These are phyloP conservation scores for Trifolium fragiferum DNA, from an alignment of 306 rosid genomes.

Conservation along the genomic window DNA sequence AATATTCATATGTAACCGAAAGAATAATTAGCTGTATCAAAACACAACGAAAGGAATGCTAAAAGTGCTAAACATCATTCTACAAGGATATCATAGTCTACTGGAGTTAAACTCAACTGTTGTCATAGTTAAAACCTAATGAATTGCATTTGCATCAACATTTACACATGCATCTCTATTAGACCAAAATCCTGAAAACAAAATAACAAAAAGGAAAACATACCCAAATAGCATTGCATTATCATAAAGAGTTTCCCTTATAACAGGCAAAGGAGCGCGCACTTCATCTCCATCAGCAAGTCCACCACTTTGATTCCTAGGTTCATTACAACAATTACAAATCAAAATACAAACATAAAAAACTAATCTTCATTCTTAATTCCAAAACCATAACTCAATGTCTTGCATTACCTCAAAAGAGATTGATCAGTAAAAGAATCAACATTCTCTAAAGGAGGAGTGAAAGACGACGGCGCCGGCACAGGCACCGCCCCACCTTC, in stretches of 20 bases:
- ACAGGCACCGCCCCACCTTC: slow-evolving; percentile 51
- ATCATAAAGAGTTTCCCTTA: slow-evolving; percentile 92
- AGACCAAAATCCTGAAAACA: slow-evolving; percentile 15
- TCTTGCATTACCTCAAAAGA: slow-evolving; percentile 47
- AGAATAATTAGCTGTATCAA: background rate
- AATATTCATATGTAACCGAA: no score
- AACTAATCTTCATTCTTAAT: background rate
- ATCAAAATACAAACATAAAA: slow-evolving; percentile 20
- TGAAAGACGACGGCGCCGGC: slow-evolving; percentile 38
- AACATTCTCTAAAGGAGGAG: slow-evolving; percentile 53
- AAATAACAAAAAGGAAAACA: slow-evolving; percentile 34
- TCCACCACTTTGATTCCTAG: slow-evolving; percentile 53
- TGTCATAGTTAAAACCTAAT: background rate
- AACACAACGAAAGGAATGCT: background rate
- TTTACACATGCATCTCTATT: background rate
- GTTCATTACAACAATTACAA: slow-evolving; percentile 53
- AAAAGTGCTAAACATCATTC: background rate
- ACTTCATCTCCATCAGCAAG: slow-evolving; percentile 71
- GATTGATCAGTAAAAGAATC: slow-evolving; percentile 52
- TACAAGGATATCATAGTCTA: slow-evolving; percentile 12
- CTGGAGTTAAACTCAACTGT: background rate
- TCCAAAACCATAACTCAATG: background rate
- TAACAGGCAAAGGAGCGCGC: slow-evolving; percentile 93
- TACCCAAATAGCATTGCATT: slow-evolving; percentile 75
- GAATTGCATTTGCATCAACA: slow-evolving; percentile 20